A percentile compares a stretch with the other conserved stretches of the same genome.
These are phyloP conservation scores for Hirschioporus abietinus DNA, from an alignment of 768 basidiomycete genomes.

Conservation along the genomic window DNA sequence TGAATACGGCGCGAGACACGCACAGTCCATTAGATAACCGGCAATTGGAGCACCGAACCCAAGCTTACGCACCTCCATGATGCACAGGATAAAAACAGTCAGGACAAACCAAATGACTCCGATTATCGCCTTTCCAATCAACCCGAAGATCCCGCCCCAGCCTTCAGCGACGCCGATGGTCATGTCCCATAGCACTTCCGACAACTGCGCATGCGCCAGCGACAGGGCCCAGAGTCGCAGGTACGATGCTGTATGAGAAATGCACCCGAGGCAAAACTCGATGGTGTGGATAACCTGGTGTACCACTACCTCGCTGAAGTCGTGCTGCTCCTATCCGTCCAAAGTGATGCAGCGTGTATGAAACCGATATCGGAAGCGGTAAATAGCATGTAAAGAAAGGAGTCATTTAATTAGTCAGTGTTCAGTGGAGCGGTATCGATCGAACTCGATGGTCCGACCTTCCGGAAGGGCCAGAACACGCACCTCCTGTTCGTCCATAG, in stretches of 20 bases:
- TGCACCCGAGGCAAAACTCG: slow-evolving; percentile 98
- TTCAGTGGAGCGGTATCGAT: not conserved
- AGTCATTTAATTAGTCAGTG: not conserved
- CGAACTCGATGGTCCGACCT: not conserved
- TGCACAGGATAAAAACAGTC: slow-evolving; percentile 76
- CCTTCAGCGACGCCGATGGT: slow-evolving; percentile 62
- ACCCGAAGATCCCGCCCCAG: slow-evolving; percentile 58
- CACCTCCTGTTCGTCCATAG: slow-evolving; percentile 57
- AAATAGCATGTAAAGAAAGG: not conserved
- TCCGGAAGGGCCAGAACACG: not conserved
- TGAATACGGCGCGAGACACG: slow-evolving; percentile 7
- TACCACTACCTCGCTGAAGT: slow-evolving; percentile 91
- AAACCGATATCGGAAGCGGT: not conserved
- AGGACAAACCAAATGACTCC: slow-evolving; percentile 72
- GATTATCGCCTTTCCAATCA: slow-evolving; percentile 37
- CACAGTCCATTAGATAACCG: slow-evolving; percentile 10
- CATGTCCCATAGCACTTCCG: slow-evolving; percentile 91
- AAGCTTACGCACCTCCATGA: slow-evolving; percentile 81
- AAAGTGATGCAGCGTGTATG: slow-evolving; percentile 8
- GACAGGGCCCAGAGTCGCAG: slow-evolving; percentile 97
- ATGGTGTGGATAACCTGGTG: slow-evolving; percentile 99
- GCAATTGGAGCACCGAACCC: slow-evolving; percentile 5
- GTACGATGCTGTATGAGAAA: slow-evolving; percentile 94
- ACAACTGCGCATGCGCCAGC: slow-evolving; percentile 94
- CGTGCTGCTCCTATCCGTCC: slow-evolving; percentile 64